These are phyloP conservation scores for Irpex sp. DNA, from an alignment of 1,284 basidiomycete species.

Conservation along the genomic window DNA sequence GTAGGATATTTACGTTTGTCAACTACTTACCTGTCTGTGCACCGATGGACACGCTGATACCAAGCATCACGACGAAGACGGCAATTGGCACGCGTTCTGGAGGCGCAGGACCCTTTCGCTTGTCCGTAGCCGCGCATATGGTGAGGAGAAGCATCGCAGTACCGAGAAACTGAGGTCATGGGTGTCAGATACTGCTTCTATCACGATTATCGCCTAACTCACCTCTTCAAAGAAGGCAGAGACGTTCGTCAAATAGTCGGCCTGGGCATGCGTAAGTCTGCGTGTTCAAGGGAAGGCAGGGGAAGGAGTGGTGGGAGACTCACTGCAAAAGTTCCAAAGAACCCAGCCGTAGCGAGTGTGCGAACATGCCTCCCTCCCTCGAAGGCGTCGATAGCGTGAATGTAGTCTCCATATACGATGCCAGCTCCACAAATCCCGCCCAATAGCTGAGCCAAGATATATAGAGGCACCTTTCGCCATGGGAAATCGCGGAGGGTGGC, in stretches of 20 bases:
- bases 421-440: constrained; percentile 66
- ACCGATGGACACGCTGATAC: constrained; percentile 49
- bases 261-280: constrained; percentile 27
- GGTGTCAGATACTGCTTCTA: constrained; percentile 7
- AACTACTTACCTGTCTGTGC: constrained; percentile 43
- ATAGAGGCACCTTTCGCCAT: constrained; percentile 71
- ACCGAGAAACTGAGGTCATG: constrained; percentile 41
- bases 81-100: constrained; percentile 46
- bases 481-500: constrained; percentile 72
- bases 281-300: background rate
- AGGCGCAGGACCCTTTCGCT: constrained; percentile 40
- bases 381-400: constrained; percentile 65
- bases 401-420: constrained; percentile 71
- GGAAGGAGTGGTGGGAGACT: constrained; percentile 19
- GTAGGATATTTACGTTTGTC: background rate
- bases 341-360: constrained; percentile 57
- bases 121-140: constrained; percentile 39
- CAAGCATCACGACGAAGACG: constrained; percentile 50
- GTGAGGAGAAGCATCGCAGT: constrained; percentile 49
- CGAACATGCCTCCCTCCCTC: constrained; percentile 59
- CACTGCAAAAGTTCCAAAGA: constrained; percentile 72
- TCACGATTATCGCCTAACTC: background rate
- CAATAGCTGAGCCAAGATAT: constrained; percentile 65
- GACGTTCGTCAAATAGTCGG: constrained; percentile 51
- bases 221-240: constrained; percentile 60